Conservation (phyloP, 352 stramenopile genomes). For the Globisporangium uncinulatum region DNA sequence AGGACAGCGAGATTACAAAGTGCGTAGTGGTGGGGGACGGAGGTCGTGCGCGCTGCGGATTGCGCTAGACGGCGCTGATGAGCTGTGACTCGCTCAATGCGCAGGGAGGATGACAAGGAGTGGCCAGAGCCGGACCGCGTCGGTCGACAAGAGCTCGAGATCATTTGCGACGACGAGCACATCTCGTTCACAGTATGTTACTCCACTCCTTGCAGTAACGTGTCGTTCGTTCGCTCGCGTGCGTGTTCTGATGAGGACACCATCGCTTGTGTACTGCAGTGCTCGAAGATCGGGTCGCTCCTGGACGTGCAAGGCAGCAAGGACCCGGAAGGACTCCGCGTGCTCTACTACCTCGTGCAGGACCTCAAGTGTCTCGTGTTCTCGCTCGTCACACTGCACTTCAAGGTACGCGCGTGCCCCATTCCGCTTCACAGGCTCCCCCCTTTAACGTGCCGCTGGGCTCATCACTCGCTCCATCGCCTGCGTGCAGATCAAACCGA, state of each 20-base stretch:
- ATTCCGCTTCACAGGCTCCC: neutral
- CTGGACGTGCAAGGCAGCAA: constrained; percentile 94
- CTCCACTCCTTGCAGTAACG: neutral
- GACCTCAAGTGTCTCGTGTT: constrained; percentile 97
- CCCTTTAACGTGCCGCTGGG: neutral
- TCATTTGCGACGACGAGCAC: constrained; percentile 94
- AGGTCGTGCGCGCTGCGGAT: neutral
- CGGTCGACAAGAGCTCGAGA: constrained; percentile 94
- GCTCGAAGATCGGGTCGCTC: constrained; percentile 94
- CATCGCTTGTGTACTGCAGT: constrained; percentile 32
- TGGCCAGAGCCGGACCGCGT: constrained; percentile 93
- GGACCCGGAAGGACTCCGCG: constrained; percentile 91
- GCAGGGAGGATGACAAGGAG: constrained; percentile 92
- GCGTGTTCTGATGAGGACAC: too few relatives aligned
- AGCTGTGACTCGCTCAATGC: neutral
- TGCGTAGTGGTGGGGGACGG: constrained; percentile 18
- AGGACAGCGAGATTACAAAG: constrained; percentile 89
- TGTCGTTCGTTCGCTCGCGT: too few relatives aligned
- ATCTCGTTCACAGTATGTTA: constrained; percentile 93
- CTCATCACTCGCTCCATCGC: too few relatives aligned
- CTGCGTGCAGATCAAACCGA: constrained; percentile 88
- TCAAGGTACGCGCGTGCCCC: constrained; percentile 65
- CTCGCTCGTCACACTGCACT: constrained; percentile 96
- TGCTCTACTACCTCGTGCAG: constrained; percentile 97
- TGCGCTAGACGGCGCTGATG: neutral